Evolutionary conservation across 352 stramenopile genomes (phyloP), one percentile per base, ranked within the genome.

Genomic region (Stramenopiles sp.): DNA sequence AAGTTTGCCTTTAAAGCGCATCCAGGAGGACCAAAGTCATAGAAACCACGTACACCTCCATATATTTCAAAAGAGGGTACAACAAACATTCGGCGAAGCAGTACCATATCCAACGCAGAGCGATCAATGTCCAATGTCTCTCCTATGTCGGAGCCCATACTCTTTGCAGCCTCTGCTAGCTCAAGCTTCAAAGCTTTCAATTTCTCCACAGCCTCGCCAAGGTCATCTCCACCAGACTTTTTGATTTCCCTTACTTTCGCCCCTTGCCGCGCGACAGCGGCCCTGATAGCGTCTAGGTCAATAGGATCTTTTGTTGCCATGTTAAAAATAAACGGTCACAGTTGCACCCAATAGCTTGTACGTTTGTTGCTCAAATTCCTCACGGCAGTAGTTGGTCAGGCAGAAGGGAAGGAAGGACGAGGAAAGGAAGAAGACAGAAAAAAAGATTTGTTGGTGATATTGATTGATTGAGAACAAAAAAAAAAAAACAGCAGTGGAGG

Each of bases 51-150:
- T 27, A 98, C 95, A 82, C 96, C 96, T 82, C 95, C 95, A 87
- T 99, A 97, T 83, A 99, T 99, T 88, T 99, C 96, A 85, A 99
- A 99, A 33, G 92, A 95, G 33, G 96, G 96, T 82, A 99, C 92
- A 33, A 99, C 94, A 87, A 99, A 99, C 95, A 99, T 99, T 86
- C 98, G 97, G 80, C 95, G 92, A 84, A 99, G 88, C 27, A 99
- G 88, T 82, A 98, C 86, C 82, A 98, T 95, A 86, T 99, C 96
- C 85, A 99, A 91, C 32, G 92, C 90, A 84, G 91, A 88, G 30
- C 88, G 85, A 82, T 92, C 89, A 81, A 93, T 91, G 30, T 80
- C 25, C 30, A 76, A 67, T 44, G 32, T 67, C 30, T 22, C 33
- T 39, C 33, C 82, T 81, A 27, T 88, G 14, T 87, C 89, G 30